Conservation (phyloP, 768 basidiomycete species). For the Leucogyrophana mollusca region DNA sequence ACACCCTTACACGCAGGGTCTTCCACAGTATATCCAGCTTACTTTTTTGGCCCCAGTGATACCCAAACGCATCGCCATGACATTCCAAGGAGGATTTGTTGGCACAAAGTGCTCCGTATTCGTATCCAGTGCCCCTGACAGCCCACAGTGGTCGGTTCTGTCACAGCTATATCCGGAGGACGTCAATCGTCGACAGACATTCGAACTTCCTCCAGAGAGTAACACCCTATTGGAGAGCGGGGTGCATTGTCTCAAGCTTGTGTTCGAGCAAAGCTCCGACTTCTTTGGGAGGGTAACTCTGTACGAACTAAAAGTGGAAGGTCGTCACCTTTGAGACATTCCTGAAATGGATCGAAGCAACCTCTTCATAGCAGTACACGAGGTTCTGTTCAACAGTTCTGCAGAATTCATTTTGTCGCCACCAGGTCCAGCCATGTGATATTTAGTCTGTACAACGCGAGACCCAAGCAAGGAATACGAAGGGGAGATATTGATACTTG, state of each 20-base stretch:
- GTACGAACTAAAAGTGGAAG: constrained; percentile 55
- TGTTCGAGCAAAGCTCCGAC: constrained; percentile 82
- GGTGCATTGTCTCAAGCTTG: constrained; percentile 53
- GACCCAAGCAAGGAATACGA: too few relatives aligned
- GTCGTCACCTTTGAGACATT: too few relatives aligned
- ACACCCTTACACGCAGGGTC: constrained; percentile 50
- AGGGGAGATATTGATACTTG: too few relatives aligned
- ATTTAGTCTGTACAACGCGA: too few relatives aligned
- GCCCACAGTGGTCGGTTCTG: constrained; percentile 47
- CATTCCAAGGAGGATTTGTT: constrained; percentile 87
- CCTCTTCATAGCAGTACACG: too few relatives aligned
- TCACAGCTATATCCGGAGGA: constrained; percentile 74
- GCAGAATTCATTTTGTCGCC: too few relatives aligned
- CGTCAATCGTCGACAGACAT: constrained; percentile 70
- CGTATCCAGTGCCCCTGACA: constrained; percentile 28
- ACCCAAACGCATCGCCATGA: constrained; percentile 56
- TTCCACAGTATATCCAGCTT: constrained; percentile 74
- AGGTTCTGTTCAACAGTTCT: too few relatives aligned
- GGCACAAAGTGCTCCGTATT: constrained; percentile 62
- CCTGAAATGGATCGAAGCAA: too few relatives aligned
- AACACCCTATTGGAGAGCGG: constrained; percentile 15
- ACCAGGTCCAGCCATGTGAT: too few relatives aligned
- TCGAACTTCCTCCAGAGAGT: constrained; percentile 42
- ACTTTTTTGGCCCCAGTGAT: constrained; percentile 50
- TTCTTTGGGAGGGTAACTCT: constrained; percentile 80